Conservation (phyloP, 139 green algal species). For the Gonium pectorale region DNA sequence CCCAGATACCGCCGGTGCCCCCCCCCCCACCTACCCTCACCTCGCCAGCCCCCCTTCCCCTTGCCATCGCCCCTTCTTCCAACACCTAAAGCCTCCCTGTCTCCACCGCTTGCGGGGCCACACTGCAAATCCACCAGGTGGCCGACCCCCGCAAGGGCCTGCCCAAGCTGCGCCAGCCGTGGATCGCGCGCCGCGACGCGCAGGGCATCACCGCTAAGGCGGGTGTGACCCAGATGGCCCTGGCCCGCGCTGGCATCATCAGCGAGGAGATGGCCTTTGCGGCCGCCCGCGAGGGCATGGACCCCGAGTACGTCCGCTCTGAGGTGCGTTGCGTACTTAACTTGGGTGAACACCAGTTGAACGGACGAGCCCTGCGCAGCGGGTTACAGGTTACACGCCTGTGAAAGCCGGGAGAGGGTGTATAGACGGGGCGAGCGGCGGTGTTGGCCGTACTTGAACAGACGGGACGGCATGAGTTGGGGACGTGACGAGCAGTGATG, state of each 20-base stretch:
- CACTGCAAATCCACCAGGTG: conserved; percentile 57
- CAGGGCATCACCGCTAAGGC: conserved; percentile 60
- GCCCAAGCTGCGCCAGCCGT: conserved; percentile 81
- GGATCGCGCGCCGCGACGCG: conserved; percentile 79
- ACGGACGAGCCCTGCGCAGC: too few species aligned
- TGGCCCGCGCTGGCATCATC: conserved; percentile 69
- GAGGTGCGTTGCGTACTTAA: conserved; percentile 81
- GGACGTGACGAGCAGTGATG: too few species aligned
- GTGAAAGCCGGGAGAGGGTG: too few species aligned
- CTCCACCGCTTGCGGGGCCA: too few species aligned
- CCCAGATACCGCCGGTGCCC: too few species aligned
- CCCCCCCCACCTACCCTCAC: too few species aligned
- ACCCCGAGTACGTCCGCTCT: conserved; percentile 91
- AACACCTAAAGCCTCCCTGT: background rate
- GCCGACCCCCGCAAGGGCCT: conserved; percentile 78
- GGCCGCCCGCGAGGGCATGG: conserved; percentile 88
- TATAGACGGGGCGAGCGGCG: too few species aligned
- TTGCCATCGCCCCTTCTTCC: background rate
- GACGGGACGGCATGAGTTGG: too few species aligned
- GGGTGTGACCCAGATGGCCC: conserved; percentile 53
- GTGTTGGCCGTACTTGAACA: too few species aligned
- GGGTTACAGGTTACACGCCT: too few species aligned
- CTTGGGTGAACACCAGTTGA: too few species aligned
- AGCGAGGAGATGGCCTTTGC: conserved; percentile 97
- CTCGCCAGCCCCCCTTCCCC: background rate